phyloP scores from a whole-genome alignment of 2,329 filamentous ascomycete species.

The Colletotrichum sp. region DNA sequence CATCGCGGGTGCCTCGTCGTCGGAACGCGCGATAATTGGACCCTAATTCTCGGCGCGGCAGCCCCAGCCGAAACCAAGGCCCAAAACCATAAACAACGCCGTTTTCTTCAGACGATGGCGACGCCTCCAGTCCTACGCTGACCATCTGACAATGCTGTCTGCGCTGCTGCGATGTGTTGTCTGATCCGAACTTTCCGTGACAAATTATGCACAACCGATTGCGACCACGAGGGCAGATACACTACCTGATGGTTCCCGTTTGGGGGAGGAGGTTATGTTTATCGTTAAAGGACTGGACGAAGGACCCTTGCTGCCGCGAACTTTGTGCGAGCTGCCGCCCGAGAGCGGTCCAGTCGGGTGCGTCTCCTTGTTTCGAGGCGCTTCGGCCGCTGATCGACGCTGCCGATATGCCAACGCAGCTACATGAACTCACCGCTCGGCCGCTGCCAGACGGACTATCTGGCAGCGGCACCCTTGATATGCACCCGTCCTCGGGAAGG shows the following conservation, averaged over 20 bases:
- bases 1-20: background rate
- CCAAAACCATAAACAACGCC: background rate
- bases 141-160: background rate
- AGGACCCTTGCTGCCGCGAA: background rate
- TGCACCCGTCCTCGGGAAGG: background rate
- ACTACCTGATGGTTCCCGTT: background rate
- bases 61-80: background rate
- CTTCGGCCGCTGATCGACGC: background rate
- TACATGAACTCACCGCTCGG: background rate
- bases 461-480: background rate
- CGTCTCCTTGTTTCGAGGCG: background rate
- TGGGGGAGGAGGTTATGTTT: background rate
- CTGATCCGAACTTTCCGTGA: background rate
- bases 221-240: background rate
- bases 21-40: background rate
- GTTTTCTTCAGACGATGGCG: background rate
- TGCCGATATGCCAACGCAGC: background rate
- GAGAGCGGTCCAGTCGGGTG: background rate
- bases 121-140: background rate
- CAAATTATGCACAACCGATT: background rate
- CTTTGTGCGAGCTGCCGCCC: background rate
- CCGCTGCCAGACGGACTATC: rapidly evolving
- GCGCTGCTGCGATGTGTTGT: background rate
- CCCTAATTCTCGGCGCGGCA: background rate
- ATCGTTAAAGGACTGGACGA: background rate